Conservation (phyloP, 2,329 filamentous ascomycete genomes). For the Paradendryphiella salina region DNA sequence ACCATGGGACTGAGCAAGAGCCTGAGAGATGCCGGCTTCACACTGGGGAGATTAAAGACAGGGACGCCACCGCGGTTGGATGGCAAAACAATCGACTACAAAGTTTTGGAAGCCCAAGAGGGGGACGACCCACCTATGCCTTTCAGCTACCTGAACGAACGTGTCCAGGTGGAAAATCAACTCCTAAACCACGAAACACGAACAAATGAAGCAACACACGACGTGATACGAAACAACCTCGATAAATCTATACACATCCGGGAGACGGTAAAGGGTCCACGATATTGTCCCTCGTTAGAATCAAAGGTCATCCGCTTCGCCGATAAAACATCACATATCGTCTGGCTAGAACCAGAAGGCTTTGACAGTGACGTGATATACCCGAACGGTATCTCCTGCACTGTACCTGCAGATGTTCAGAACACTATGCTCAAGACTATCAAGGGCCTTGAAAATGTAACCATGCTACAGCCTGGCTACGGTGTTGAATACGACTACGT, state of each 20-base stretch:
- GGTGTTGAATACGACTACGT: slow-evolving; percentile 99
- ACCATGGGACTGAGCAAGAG: slow-evolving; percentile 93
- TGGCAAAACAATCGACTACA: slow-evolving; percentile 78
- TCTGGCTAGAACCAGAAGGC: slow-evolving; percentile 97
- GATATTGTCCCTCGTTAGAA: slow-evolving; percentile 94
- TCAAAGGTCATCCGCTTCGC: slow-evolving; percentile 89
- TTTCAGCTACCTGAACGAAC: slow-evolving; percentile 86
- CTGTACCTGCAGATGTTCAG: slow-evolving; percentile 85
- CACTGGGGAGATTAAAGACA: slow-evolving; percentile 88
- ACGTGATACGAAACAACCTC: slow-evolving; percentile 84
- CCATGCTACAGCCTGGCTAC: slow-evolving; percentile 93
- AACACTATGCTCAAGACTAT: slow-evolving; percentile 83
- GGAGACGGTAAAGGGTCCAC: slow-evolving; percentile 88
- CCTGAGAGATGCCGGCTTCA: slow-evolving; percentile 82
- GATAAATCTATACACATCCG: slow-evolving; percentile 95
- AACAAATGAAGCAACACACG: slow-evolving; percentile 81
- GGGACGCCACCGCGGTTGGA: slow-evolving; percentile 90
- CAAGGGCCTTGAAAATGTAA: slow-evolving; percentile 81
- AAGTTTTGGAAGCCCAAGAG: slow-evolving; percentile 68
- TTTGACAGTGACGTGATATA: slow-evolving; percentile 90
- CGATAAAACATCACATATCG: slow-evolving; percentile 78
- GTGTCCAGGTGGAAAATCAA: slow-evolving; percentile 78
- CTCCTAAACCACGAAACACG: slow-evolving; percentile 84
- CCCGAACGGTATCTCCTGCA: slow-evolving; percentile 97
- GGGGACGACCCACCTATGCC: slow-evolving; percentile 86